Base-by-base conservation (phyloP, 176 grass and related monocot genomes). In the Zizania latifolia region DNA sequence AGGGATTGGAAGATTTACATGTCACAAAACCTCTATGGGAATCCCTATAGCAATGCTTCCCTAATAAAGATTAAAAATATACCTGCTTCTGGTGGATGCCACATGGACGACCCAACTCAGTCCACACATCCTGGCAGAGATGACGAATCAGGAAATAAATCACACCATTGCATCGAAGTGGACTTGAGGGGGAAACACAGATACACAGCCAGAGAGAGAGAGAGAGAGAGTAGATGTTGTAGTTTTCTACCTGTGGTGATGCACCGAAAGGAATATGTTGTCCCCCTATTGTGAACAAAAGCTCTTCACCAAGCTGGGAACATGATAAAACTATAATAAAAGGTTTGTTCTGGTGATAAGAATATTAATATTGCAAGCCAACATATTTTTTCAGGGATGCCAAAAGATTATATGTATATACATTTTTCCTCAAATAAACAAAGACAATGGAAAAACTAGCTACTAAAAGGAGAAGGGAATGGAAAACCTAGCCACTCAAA, bases 21-120 rank as follows among this genome's bases (percentile, higher is more conserved):
- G 51, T 57, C 37, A 83, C 30, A 80, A 69, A 56, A 59, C 36
- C 2, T 58, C 17, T 70, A 62, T 65, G 50, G 48, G 59, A 80
- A 69, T 71, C 29, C 53, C 41, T 72, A 38, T 8, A 12, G 12
- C 65, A 70, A 14, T 61, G 4, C 24, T 75, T 68, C 76, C 32
- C n/a, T 32, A 75, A 46, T 21, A 56, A 38, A 72, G 62, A 33
- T 22, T 61, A 59, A 14, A 77, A 51, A 58, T 55, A 16, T 0
- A 99, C 95, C 95, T 99, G 95, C 70, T 99, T 99, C 72, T 99
- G 92, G 81, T 99, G 89, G 67, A 94, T 92, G 59, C 82, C 92
- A 77, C 95, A 94, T n/a, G 92, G 91, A 77, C 84, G 86, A 48
- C 91, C 95, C 57, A 99, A 77, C 15, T 94, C 91, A 39, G 91